phyloP scores from a whole-genome alignment of 768 basidiomycete genomes.

The Rhizopogon vesiculosus region DNA sequence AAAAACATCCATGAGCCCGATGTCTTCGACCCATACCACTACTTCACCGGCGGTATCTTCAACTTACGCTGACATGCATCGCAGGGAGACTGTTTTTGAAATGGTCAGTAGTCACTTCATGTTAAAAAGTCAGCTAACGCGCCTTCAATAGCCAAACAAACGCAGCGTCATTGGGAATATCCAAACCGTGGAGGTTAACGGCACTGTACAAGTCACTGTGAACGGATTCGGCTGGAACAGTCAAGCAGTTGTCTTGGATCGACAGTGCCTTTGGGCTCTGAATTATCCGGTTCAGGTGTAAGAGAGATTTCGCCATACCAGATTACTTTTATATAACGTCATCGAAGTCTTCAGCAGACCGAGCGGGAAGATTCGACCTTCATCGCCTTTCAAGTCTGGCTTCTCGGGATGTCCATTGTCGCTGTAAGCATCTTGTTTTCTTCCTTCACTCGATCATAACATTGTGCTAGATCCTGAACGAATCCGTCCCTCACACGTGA shows the following conservation, averaged over 20 bases:
- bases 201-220: slow-evolving; percentile 21
- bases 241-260: slow-evolving; percentile 34
- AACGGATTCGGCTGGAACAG: slow-evolving; percentile 30
- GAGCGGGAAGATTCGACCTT: slow-evolving; percentile 77
- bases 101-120: neutral
- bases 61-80: neutral
- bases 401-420: slow-evolving; percentile 71
- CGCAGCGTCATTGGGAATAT: slow-evolving; percentile 13
- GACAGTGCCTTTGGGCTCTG: slow-evolving; percentile 52
- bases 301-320: slow-evolving; percentile 19
- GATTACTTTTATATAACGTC: neutral
- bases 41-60: neutral
- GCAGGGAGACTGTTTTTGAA: neutral
- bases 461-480: slow-evolving; percentile 42
- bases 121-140: neutral
- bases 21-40: neutral
- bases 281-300: slow-evolving; percentile 71
- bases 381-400: slow-evolving; percentile 77
- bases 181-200: slow-evolving; percentile 22
- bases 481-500: slow-evolving; percentile 74
- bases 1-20: neutral
- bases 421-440: slow-evolving; percentile 35
- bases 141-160: slow-evolving; percentile 1
- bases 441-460: neutral
- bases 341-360: slow-evolving; percentile 57